Percentiles rank a stretch among this genome's conserved stretches.
phyloP scores from a whole-genome alignment of 2,329 filamentous ascomycete species.

The Penicillium sp. region DNA sequence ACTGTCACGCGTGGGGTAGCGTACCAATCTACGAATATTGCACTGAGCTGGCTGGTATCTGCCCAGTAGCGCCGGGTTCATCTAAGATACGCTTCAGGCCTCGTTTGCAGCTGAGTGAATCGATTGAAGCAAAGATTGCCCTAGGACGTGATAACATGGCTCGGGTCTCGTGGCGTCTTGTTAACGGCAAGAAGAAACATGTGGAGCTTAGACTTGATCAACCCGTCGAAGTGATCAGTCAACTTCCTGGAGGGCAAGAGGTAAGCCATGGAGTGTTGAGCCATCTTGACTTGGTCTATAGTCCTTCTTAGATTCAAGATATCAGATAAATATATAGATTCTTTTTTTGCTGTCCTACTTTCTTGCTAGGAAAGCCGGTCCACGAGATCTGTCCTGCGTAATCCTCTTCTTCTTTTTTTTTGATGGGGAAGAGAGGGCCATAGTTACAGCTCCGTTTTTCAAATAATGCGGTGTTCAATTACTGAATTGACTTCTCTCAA shows the following conservation, averaged over 20 bases:
- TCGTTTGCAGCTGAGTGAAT: constrained; percentile 18
- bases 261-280: constrained; percentile 25
- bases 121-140: constrained; percentile 25
- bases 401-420: too few relatives aligned
- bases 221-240: constrained; percentile 23
- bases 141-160: constrained; percentile 31
- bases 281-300: constrained; percentile 7
- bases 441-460: too few relatives aligned
- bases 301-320: not conserved
- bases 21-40: constrained; percentile 50
- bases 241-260: constrained; percentile 18
- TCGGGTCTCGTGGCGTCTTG: constrained; percentile 22
- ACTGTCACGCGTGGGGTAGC: constrained; percentile 52
- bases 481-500: too few relatives aligned
- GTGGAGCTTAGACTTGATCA: constrained; percentile 26
- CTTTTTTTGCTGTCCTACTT: not conserved
- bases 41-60: constrained; percentile 40
- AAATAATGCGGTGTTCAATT: too few relatives aligned
- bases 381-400: too few relatives aligned
- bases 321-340: not conserved
- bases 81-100: constrained; percentile 28
- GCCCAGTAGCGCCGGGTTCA: constrained; percentile 20
- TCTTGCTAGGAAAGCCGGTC: too few relatives aligned
- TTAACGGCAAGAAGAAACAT: constrained; percentile 2
- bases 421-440: too few relatives aligned